Evolutionary conservation across 139 green algal species (phyloP), one percentile per base, ranked within the genome.

Genomic region (Volvox africanus): DNA sequence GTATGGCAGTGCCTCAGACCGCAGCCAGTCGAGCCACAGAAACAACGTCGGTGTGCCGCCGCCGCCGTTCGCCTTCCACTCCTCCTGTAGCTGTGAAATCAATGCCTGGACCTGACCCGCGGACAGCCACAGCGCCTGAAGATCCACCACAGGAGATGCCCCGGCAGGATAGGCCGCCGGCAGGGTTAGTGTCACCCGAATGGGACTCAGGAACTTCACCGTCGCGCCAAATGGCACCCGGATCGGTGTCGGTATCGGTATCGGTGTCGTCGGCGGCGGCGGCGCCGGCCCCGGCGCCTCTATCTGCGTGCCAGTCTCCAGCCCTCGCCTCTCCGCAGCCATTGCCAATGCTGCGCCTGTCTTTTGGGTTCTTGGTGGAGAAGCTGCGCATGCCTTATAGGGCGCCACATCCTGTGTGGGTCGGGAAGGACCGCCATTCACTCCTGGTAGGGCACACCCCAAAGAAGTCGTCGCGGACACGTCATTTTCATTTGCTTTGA

Each of bases 11-110:
- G 92, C 84, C n/a, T 73, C 44, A 22, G 35, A 65, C 36, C 94
- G 88, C 68, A 97, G 89, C 93, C 93, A 97, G 77, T 97, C 93
- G 11, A 96, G 73, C 95, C 93, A 96, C 9, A 65, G 81, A 61
- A 93, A 96, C 77, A 91, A 86, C 20, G 95, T 73, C 2, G 94
- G 93, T 11, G 19, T 50, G 32, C 93, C 93, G 6, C 88, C 83
- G 21, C 91, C 94, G 37, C 94, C 86, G 65, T 28, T 28, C 86
- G 92, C 92, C 33, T 86, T 19, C 92, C 93, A 96, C 77, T 92
- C 69, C 61, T 81, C 20, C 55, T 55, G 75, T 30, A 96, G 89
- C 80, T 81, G 26, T 0, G 86, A 50, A n/a, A 69, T 37, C 65
- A 96, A 88, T 62, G 71, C 14, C 2, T 68, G 36, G 1, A 61